Evolutionary conservation across 345 rosid species (phyloP).

Genomic region (Noccaea bulbosa): DNA sequence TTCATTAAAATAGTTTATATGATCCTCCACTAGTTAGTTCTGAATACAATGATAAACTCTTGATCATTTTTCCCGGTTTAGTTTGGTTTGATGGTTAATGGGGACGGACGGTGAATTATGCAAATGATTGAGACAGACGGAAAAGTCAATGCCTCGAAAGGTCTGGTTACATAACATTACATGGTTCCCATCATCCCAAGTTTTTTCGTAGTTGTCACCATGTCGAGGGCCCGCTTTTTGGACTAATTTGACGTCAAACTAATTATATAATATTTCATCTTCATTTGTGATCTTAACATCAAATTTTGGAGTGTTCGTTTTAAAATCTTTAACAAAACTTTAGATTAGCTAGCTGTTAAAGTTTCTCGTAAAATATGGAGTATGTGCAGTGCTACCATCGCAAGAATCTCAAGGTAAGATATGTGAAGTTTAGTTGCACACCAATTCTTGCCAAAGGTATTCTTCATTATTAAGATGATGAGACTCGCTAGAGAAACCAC

Average conservation of each 20-base stretch:
- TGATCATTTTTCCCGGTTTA: neutral
- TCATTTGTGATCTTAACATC: neutral
- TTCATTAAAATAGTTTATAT: slow-evolving; percentile 12
- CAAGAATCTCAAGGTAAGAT: too few relatives aligned
- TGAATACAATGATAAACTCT: neutral
- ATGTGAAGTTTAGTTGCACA: too few relatives aligned
- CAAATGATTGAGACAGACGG: slow-evolving; percentile 31
- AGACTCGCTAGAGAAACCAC: too few relatives aligned
- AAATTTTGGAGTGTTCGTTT: neutral
- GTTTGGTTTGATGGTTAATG: slow-evolving; percentile 1
- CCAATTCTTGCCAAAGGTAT: too few relatives aligned
- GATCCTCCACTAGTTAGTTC: neutral
- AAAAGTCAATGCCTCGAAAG: slow-evolving; percentile 31
- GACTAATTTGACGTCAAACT: neutral
- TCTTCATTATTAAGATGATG: too few relatives aligned
- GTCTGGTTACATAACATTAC: neutral
- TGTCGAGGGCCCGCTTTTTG: slow-evolving; percentile 28
- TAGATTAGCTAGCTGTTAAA: too few relatives aligned
- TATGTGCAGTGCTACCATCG: too few relatives aligned
- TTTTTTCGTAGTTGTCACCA: slow-evolving; percentile 38
- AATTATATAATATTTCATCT: neutral
- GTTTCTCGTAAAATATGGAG: too few relatives aligned
- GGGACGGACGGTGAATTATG: neutral
- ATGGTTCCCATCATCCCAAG: slow-evolving; percentile 27
- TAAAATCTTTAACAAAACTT: neutral